Percentiles rank a stretch among this genome's conserved stretches.
Evolutionary conservation across 257 asterid species (phyloP).

Genomic region (Agastache rugosa): DNA sequence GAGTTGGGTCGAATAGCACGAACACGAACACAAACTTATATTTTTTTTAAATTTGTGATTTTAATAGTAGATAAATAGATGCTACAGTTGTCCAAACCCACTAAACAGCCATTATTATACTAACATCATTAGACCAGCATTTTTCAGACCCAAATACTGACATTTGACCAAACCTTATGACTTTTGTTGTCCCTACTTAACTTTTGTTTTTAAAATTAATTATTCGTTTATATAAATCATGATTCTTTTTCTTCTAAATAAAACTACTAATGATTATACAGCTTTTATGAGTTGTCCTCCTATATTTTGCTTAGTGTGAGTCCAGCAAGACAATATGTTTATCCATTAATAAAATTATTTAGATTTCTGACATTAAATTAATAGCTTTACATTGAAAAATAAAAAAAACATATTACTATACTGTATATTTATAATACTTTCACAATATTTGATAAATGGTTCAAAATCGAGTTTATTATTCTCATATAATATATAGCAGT

Average conservation of each 20-base stretch:
- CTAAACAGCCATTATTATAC: not conserved
- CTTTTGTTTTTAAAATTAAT: not conserved
- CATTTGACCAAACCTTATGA: constrained; percentile 14
- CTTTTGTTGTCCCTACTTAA: constrained; percentile 10
- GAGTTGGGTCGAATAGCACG: no score
- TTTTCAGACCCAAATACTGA: constrained; percentile 5
- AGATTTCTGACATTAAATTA: not conserved
- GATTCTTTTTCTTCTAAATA: not conserved
- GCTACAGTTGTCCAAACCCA: constrained; percentile 27
- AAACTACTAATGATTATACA: not conserved
- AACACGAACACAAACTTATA: no score
- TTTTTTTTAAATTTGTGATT: not conserved
- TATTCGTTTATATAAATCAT: not conserved
- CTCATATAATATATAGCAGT: no score
- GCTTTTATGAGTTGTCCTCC: not conserved
- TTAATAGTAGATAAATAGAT: not conserved
- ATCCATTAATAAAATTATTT: not conserved
- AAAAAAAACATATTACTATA: no score
- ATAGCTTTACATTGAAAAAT: no score
- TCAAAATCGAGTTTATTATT: no score
- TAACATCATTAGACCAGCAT: constrained; percentile 1
- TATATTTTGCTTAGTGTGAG: not conserved
- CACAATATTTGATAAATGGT: no score
- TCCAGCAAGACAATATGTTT: not conserved
- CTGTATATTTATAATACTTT: no score